A percentile compares a stretch with the other conserved stretches of the same genome.
phyloP scores from a whole-genome alignment of 164 flowering plant species.

The Nymphaea thermarum region DNA sequence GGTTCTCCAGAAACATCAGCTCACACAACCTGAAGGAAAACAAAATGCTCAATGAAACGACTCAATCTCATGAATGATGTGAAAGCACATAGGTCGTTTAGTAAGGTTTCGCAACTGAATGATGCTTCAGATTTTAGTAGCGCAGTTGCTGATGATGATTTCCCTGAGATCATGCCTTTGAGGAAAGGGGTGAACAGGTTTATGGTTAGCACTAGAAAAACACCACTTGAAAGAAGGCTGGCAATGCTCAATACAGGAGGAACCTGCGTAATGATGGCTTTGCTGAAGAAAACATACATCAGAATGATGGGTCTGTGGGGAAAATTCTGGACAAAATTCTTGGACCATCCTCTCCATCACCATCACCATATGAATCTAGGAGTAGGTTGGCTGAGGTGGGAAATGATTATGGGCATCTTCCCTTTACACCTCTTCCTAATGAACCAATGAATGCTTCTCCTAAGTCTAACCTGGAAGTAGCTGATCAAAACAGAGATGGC shows the following conservation, averaged over 20 bases:
- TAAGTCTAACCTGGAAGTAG: slow-evolving; percentile 8
- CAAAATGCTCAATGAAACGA: neutral
- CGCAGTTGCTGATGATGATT: slow-evolving; percentile 45
- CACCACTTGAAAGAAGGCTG: slow-evolving; percentile 56
- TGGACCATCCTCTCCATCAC: slow-evolving; percentile 19
- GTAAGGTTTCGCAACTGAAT: slow-evolving; percentile 51
- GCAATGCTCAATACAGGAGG: slow-evolving; percentile 30
- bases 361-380: slow-evolving; percentile 13
- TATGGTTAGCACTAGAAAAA: slow-evolving; percentile 66
- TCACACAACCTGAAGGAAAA: neutral
- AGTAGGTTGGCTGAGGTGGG: slow-evolving; percentile 8
- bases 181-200: slow-evolving; percentile 65
- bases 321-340: slow-evolving; percentile 32
- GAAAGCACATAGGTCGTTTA: slow-evolving; percentile 56
- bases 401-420: slow-evolving; percentile 33
- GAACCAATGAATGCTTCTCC: slow-evolving; percentile 47
- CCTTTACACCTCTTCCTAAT: slow-evolving; percentile 61
- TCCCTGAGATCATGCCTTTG: slow-evolving; percentile 65
- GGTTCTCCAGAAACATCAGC: neutral
- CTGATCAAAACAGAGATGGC: neutral
- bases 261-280: slow-evolving; percentile 20
- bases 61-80: slow-evolving; percentile 24
- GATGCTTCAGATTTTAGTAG: slow-evolving; percentile 28
- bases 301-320: slow-evolving; percentile 14
- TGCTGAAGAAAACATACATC: slow-evolving; percentile 13